Percentiles rank a stretch among this genome's conserved stretches.
Conservation (phyloP, 352 stramenopile species). For the Aphanomyces euteiches region DNA sequence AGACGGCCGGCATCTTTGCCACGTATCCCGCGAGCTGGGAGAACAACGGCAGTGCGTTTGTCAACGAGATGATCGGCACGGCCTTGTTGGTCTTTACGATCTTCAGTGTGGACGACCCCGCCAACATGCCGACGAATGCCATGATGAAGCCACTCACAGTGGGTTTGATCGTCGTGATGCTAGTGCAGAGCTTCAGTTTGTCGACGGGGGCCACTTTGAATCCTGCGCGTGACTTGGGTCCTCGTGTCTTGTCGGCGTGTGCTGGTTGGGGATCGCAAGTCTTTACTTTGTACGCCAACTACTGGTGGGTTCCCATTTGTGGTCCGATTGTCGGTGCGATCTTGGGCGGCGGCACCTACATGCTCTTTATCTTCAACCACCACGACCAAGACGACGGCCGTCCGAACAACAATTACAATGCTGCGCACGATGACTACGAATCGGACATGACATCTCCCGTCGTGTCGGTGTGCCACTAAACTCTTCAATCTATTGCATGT, state of each 20-base stretch:
- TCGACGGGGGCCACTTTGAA: conserved; percentile 48
- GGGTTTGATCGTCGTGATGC: conserved; percentile 38
- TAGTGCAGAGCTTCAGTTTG: conserved; percentile 43
- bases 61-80: conserved; percentile 52
- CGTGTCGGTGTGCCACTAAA: too few relatives aligned
- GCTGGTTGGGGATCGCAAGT: conserved; percentile 54
- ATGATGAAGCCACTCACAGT: conserved; percentile 36
- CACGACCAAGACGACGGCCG: too few relatives aligned
- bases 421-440: too few relatives aligned
- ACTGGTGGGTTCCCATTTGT: too few relatives aligned
- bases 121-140: conserved; percentile 61
- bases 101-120: conserved; percentile 62
- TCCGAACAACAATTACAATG: too few relatives aligned
- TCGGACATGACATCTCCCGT: too few relatives aligned
- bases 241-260: conserved; percentile 46
- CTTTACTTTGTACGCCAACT: too few relatives aligned
- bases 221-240: conserved; percentile 48
- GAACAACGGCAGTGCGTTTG: conserved; percentile 36
- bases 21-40: conserved; percentile 36
- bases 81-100: conserved; percentile 63
- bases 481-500: too few relatives aligned
- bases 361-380: too few relatives aligned
- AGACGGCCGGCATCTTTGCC: conserved; percentile 34
- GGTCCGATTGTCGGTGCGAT: too few relatives aligned
- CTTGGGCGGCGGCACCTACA: too few relatives aligned